Conservation (phyloP, 116 monocot genomes). For the Posidonia oceanica region DNA sequence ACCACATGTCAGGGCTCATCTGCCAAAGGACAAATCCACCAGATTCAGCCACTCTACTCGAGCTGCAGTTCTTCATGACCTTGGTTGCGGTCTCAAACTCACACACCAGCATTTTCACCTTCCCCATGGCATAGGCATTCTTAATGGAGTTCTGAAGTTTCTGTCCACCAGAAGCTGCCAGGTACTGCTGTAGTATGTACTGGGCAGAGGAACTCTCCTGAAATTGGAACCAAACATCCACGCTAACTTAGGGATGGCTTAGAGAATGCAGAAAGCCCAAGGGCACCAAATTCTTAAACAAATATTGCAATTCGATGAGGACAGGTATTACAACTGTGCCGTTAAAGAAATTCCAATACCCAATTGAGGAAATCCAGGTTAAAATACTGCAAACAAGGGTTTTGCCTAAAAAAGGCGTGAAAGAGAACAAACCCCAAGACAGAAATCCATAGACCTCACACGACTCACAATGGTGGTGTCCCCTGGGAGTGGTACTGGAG, state of each 20-base stretch:
- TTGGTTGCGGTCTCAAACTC: conserved; percentile 77
- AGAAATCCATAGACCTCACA: no score
- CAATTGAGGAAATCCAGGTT: no score
- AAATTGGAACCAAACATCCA: neutral
- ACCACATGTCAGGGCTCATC: conserved; percentile 92
- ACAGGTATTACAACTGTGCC: neutral
- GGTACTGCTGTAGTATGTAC: conserved; percentile 96
- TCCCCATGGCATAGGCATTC: conserved; percentile 77
- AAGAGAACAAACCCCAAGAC: no score
- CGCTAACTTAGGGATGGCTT: no score
- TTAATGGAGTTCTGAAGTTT: conserved; percentile 60
- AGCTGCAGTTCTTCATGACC: conserved; percentile 44
- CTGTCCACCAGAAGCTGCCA: conserved; percentile 77
- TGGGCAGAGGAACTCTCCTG: conserved; percentile 91
- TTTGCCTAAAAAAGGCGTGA: no score
- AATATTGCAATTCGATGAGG: neutral
- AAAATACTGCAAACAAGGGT: no score
- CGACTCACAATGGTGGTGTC: no score
- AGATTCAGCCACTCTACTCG: conserved; percentile 34
- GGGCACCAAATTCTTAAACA: no score
- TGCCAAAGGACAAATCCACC: conserved; percentile 96
- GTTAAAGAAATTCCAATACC: no score
- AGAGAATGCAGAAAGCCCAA: neutral
- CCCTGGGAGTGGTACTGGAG: no score
- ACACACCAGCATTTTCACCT: conserved; percentile 67